Evolutionary conservation across 768 basidiomycete genomes (phyloP).

Genomic region (Panaeolus papilionaceus): DNA sequence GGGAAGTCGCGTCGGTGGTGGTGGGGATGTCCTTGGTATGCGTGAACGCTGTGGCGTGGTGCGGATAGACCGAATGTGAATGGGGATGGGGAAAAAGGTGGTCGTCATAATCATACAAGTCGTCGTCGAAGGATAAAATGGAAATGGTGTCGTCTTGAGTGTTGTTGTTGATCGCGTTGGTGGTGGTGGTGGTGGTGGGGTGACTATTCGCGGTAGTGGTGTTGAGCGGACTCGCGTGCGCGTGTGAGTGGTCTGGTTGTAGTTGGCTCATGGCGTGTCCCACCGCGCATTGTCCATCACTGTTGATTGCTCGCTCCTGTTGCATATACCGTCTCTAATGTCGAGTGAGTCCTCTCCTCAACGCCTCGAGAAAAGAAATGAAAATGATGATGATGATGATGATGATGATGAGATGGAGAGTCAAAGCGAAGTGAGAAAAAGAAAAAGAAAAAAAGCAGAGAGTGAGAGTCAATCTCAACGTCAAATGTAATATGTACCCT

Average conservation of each 20-base stretch:
- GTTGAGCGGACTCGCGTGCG: neutral
- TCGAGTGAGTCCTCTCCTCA: neutral
- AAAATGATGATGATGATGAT: neutral
- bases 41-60: neutral
- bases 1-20: neutral
- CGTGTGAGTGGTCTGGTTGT: neutral
- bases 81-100: neutral
- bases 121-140: constrained; percentile 7
- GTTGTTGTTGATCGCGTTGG: neutral
- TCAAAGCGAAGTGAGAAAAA: too few relatives aligned
- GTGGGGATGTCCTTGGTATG: neutral
- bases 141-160: neutral
- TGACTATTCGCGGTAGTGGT: neutral
- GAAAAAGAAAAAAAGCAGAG: neutral
- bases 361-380: neutral
- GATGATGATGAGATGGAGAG: neutral
- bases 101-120: constrained; percentile 8
- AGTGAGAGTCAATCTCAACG: neutral
- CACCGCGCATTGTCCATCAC: neutral
- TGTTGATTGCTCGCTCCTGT: neutral
- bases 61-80: neutral
- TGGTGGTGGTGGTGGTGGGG: neutral
- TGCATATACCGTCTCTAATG: neutral
- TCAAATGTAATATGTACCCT: too few relatives aligned
- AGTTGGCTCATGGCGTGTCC: neutral